phyloP scores from a whole-genome alignment of 1,284 basidiomycete species.

The Trametes sp. region DNA sequence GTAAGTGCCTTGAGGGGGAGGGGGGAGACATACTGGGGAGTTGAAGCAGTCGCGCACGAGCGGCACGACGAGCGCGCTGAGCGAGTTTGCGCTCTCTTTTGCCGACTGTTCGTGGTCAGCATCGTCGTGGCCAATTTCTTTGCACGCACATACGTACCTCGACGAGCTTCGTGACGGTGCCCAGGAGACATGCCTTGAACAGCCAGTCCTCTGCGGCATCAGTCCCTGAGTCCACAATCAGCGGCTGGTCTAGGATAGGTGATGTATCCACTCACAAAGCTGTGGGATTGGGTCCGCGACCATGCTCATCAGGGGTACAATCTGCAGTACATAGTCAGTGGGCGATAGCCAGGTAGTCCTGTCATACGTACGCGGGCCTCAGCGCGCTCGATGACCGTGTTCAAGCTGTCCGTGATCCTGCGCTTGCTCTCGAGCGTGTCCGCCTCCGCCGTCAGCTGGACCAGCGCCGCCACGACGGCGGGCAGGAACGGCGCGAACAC shows the following conservation, averaged over 20 bases:
- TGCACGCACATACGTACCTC: conserved; percentile 54
- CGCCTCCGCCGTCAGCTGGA: conserved; percentile 76
- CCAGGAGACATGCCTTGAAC: conserved; percentile 80
- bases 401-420: conserved; percentile 74
- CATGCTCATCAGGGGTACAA: conserved; percentile 71
- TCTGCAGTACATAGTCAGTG: conserved; percentile 48
- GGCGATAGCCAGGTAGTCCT: not conserved
- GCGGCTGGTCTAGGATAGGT: conserved; percentile 18
- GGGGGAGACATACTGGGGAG: conserved; percentile 55
- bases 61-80: conserved; percentile 71
- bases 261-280: conserved; percentile 65
- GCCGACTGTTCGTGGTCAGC: conserved; percentile 56
- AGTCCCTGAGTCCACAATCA: conserved; percentile 56
- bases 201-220: conserved; percentile 77
- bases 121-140: not conserved
- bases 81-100: conserved; percentile 63
- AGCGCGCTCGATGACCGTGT: conserved; percentile 75
- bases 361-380: conserved; percentile 58
- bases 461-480: conserved; percentile 63
- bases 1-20: not conserved
- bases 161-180: conserved; percentile 77
- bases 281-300: conserved; percentile 76
- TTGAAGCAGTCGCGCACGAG: conserved; percentile 80
- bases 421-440: conserved; percentile 84
- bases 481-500: conserved; percentile 69